Conservation (phyloP, 129 eudicot species). For the Centella asiatica region DNA sequence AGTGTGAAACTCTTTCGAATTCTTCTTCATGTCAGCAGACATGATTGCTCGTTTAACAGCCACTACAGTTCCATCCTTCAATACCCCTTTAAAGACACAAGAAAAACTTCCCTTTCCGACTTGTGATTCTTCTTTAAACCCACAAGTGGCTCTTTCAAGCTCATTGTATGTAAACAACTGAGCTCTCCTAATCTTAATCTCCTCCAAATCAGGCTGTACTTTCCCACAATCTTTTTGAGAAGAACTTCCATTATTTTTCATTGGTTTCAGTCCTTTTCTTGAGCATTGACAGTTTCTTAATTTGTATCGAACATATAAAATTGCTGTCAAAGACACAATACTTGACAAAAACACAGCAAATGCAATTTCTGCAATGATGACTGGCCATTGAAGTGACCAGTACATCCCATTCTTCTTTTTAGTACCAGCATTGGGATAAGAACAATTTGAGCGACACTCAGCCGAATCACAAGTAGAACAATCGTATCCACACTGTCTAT, state of each 20-base stretch:
- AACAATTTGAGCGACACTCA: constrained; percentile 52
- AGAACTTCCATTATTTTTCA: constrained; percentile 27
- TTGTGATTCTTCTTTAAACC: constrained; percentile 69
- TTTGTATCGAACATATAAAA: constrained; percentile 70
- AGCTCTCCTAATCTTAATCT: constrained; percentile 63
- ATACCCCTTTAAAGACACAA: constrained; percentile 78
- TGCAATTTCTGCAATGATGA: constrained; percentile 60
- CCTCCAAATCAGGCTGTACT: constrained; percentile 65
- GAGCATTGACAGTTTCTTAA: constrained; percentile 69
- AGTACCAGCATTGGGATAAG: constrained; percentile 14
- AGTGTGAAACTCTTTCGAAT: constrained; percentile 77
- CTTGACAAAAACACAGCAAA: constrained; percentile 61
- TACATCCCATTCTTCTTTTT: constrained; percentile 37
- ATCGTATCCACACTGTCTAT: constrained; percentile 58
- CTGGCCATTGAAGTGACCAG: constrained; percentile 76
- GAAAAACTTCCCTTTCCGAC: constrained; percentile 97
- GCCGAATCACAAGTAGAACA: constrained; percentile 63
- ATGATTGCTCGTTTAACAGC: constrained; percentile 84
- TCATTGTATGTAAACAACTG: constrained; percentile 61
- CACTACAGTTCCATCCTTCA: constrained; percentile 66
- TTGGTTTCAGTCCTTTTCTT: constrained; percentile 22
- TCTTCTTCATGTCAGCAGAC: constrained; percentile 76
- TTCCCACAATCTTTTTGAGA: constrained; percentile 48
- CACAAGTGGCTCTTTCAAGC: constrained; percentile 63
- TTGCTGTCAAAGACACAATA: constrained; percentile 54